These are phyloP conservation scores for Stagonosporopsis rhizophila DNA, from an alignment of 2,329 filamentous ascomycete species.

Conservation along the genomic window DNA sequence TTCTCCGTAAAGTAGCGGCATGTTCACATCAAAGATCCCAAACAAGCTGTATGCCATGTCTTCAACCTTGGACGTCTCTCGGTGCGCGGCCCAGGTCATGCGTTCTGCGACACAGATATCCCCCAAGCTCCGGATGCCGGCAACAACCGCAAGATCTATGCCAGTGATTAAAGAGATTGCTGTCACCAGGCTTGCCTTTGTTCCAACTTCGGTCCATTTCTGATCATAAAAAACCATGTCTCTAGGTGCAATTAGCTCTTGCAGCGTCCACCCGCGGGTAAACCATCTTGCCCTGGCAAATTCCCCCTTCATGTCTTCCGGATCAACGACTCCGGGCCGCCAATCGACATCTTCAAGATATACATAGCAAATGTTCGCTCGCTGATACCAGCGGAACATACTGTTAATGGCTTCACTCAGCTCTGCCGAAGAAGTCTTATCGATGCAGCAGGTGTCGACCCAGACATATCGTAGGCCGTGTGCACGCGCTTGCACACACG, in stretches of 20 bases:
- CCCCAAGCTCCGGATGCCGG: background rate
- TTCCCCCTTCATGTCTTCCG: background rate
- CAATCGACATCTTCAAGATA: constrained; percentile 2
- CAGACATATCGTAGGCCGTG: constrained; percentile 17
- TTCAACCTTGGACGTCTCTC: constrained; percentile 20
- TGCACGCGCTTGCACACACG: constrained; percentile 16
- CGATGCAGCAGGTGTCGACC: constrained; percentile 28
- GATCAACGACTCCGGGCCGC: background rate
- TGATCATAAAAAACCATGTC: constrained; percentile 15
- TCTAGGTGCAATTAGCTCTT: background rate
- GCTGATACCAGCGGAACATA: constrained; percentile 14
- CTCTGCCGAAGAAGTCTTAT: constrained; percentile 2
- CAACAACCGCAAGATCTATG: background rate
- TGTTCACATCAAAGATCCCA: constrained; percentile 23
- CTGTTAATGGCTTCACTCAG: constrained; percentile 7
- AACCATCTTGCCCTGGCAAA: background rate
- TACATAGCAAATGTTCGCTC: constrained; percentile 11
- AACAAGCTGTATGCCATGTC: constrained; percentile 12
- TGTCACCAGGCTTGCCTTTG: background rate
- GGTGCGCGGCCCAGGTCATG: constrained; percentile 15
- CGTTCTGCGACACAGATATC: constrained; percentile 11
- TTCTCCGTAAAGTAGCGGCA: background rate
- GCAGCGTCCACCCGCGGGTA: background rate
- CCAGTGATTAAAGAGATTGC: constrained; percentile 8
- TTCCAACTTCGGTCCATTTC: constrained; percentile 4